These are phyloP conservation scores for Elongisporangium anandrum DNA, from an alignment of 352 stramenopile species.

Conservation along the genomic window DNA sequence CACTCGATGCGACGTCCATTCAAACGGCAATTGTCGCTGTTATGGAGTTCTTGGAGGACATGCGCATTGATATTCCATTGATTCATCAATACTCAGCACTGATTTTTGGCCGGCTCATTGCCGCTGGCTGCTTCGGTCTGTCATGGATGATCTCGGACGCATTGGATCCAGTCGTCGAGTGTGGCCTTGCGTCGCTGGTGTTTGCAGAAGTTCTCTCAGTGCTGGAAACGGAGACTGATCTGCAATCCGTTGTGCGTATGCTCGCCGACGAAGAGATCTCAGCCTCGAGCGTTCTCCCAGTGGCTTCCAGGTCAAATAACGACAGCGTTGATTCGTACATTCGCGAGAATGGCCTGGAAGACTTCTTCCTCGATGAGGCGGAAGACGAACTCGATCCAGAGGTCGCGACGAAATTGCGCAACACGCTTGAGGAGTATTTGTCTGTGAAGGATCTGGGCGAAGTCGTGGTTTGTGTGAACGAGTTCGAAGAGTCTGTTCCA, in stretches of 20 bases:
- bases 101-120: slow-evolving; percentile 71
- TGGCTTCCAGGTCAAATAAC: slow-evolving; percentile 29
- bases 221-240: slow-evolving; percentile 67
- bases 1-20: slow-evolving; percentile 66
- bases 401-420: slow-evolving; percentile 55
- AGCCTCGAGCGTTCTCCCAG: slow-evolving; percentile 42
- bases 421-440: slow-evolving; percentile 75
- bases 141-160: slow-evolving; percentile 74
- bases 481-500: slow-evolving; percentile 26
- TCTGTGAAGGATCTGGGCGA: slow-evolving; percentile 71
- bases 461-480: slow-evolving; percentile 69
- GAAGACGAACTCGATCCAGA: slow-evolving; percentile 64
- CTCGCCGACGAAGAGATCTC: slow-evolving; percentile 77
- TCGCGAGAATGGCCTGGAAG: slow-evolving; percentile 52
- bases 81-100: slow-evolving; percentile 76
- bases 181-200: slow-evolving; percentile 54
- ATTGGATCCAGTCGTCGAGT: slow-evolving; percentile 50
- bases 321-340: slow-evolving; percentile 53
- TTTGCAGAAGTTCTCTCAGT: slow-evolving; percentile 73
- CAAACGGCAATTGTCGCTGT: slow-evolving; percentile 61
- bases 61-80: slow-evolving; percentile 83
- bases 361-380: slow-evolving; percentile 47
- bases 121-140: slow-evolving; percentile 74
- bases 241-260: slow-evolving; percentile 65
- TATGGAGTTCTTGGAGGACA: slow-evolving; percentile 82